Base-by-base conservation (phyloP, 2,329 filamentous ascomycete genomes). In the Aspergillus neotritici region DNA sequence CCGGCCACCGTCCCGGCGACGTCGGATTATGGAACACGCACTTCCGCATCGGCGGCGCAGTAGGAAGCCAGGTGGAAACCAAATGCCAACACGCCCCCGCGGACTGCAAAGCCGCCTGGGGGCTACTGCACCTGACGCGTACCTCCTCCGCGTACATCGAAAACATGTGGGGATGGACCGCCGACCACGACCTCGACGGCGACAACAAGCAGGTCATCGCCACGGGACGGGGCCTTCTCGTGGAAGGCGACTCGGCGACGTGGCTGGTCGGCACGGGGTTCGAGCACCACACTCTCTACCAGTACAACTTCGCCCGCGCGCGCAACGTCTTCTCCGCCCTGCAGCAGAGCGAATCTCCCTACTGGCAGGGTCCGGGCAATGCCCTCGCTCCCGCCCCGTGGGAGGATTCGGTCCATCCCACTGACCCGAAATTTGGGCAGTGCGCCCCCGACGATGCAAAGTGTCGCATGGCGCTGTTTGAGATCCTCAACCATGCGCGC, bases 81-180 rank as follows among this genome's bases (percentile, higher is more conserved):
- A 58, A 59, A 9, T 75, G 73, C 43, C 49, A 43, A 1, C 46
- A 44, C 15, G 37, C 62, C 32, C 56, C 66, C 1, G 55, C 49
- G 10, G 44, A 56, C 35, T 77, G 75, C 59, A 72, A 70, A 55
- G 74, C 70, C 0, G 72, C 73, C 1, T 75, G 68, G 44, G 57
- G 70, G 3, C 58, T 76, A 40, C 57, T 81, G 28, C 76, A 81
- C 51, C 61, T 80, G 8, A 70, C 70, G 0, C 46, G 58, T 6
- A 62, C 62, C 0, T 69, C 70, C 0, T 70, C 69, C 0, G 70
- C 70, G 6, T 79, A 79, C 50, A 66, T 79, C 36, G 76, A 80
- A 54, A 77, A 78, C 54, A 61, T 72, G 46, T 71, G 71, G 71
- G 59, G 67, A 15, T 75, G 71, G 71, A 73, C 67, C 12, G 66